Evolutionary conservation across 1,284 basidiomycete species (phyloP).

Genomic region (Marasmius oreades): DNA sequence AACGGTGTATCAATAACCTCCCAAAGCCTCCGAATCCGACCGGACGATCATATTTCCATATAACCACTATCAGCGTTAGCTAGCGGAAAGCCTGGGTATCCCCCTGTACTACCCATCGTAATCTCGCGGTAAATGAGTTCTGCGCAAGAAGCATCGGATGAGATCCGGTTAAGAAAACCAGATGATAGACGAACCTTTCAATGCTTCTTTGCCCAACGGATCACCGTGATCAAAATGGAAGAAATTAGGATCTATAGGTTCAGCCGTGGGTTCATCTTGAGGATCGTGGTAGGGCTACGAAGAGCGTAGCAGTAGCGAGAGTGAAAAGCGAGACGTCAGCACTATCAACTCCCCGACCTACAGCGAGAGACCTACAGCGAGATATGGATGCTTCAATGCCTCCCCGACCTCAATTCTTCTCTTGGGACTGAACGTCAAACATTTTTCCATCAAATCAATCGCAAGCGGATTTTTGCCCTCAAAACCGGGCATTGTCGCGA

Average conservation of each 20-base stretch:
- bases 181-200: constrained; percentile 37
- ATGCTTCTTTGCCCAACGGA: constrained; percentile 61
- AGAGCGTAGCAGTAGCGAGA: too few relatives aligned
- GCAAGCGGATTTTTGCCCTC: constrained; percentile 26
- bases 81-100: too few relatives aligned
- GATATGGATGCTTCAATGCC: constrained; percentile 89
- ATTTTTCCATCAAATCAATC: constrained; percentile 87
- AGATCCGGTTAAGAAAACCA: too few relatives aligned
- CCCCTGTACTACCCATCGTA: too few relatives aligned
- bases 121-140: too few relatives aligned
- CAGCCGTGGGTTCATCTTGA: constrained; percentile 81
- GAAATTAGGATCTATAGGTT: constrained; percentile 80
- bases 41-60: too few relatives aligned
- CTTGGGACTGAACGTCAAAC: constrained; percentile 90
- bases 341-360: background rate
- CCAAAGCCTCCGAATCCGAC: too few relatives aligned
- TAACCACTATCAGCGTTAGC: too few relatives aligned
- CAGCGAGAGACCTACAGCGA: constrained; percentile 31
- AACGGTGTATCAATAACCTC: too few relatives aligned
- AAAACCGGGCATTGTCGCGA: constrained; percentile 57
- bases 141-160: too few relatives aligned
- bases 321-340: too few relatives aligned
- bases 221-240: constrained; percentile 86
- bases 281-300: constrained; percentile 84
- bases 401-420: constrained; percentile 88